phyloP scores from a whole-genome alignment of 1,139 yeast genomes.

The Geotrichum fermentans region DNA sequence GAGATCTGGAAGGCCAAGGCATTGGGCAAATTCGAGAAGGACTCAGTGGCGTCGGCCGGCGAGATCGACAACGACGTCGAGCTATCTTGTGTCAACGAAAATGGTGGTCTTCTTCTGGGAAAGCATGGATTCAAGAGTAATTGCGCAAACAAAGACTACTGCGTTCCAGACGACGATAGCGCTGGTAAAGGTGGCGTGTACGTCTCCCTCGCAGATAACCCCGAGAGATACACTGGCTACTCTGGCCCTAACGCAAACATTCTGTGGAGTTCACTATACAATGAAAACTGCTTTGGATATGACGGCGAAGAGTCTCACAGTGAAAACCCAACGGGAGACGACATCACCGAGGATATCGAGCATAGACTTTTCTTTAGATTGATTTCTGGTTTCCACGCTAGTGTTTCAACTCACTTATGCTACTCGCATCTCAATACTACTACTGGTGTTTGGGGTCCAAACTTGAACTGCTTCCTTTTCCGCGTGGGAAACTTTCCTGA shows the following conservation, averaged over 20 bases:
- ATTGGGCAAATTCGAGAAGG: slow-evolving; percentile 56
- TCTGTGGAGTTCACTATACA: slow-evolving; percentile 90
- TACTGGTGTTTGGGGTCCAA: slow-evolving; percentile 79
- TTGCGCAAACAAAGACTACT: slow-evolving; percentile 18
- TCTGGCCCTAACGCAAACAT: slow-evolving; percentile 87
- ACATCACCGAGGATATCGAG: slow-evolving; percentile 44
- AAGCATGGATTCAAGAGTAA: slow-evolving; percentile 6
- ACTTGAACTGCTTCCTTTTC: slow-evolving; percentile 73
- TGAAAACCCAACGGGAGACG: too few relatives aligned
- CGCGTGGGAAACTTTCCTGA: slow-evolving; percentile 90
- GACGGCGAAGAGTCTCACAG: slow-evolving; percentile 38
- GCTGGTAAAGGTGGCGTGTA: slow-evolving; percentile 53
- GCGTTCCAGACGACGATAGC: slow-evolving; percentile 20
- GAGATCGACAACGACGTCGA: slow-evolving; percentile 18
- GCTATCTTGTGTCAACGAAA: slow-evolving; percentile 20
- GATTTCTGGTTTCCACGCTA: slow-evolving; percentile 91
- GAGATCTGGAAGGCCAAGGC: slow-evolving; percentile 69
- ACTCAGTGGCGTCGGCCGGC: slow-evolving; percentile 38
- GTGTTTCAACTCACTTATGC: slow-evolving; percentile 88
- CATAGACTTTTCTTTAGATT: slow-evolving; percentile 83
- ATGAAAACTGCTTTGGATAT: slow-evolving; percentile 74
- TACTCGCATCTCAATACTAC: slow-evolving; percentile 74
- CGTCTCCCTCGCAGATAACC: slow-evolving; percentile 81
- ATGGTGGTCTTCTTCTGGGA: slow-evolving; percentile 15
- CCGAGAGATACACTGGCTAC: slow-evolving; percentile 95